Evolutionary conservation across 148 eudicot genomes (phyloP), one percentile per base, ranked within the genome.

Genomic region (Euryodendron excelsum): DNA sequence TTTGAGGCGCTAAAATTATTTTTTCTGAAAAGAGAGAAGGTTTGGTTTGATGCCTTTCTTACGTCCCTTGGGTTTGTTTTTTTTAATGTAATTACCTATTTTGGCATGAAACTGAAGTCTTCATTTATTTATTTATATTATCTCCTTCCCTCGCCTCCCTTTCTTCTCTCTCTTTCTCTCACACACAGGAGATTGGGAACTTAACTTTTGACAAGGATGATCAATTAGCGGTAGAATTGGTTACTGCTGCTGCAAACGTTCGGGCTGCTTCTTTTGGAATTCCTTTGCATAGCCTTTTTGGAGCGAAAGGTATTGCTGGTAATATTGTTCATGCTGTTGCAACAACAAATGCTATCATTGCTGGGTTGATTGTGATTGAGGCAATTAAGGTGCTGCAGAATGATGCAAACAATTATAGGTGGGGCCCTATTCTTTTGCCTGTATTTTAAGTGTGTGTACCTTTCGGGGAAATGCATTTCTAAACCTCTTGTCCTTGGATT

Each of bases 291-390:
- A 96, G 99, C 80, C 94, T 96, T 67, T 96, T 96, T 80, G 99
- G 91, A 89, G 98, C 99, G 53, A 96, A 96, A 86, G 99, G 99
- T 73, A 90, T 96, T 78, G 99, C 99, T 78, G 99, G 99, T 64
- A 91, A 96, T 85, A 96, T 96, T 82, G 91, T 96, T 76, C 99
- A 96, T 87, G 99, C 99, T 75, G 98, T 96, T 86, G 99, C 99
- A 62, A 96, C 98, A 55, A 96, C 99, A 44, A 96, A 96, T 86
- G 99, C 99, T 82, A 80, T 91, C 69, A 85, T 96, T 88, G 91
- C 99, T 67, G 99, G 99, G 77, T 83, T 96, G 88, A 88, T 96
- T 70, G 99, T 96, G 75, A 91, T 90, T 34, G 99, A 96, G 87
- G 98, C 99, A 60, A 89, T 93, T 63, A 96, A 93, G 87, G 93